These are phyloP conservation scores for Yamadazyma sp. DNA, from an alignment of 805 yeast species.

Conservation along the genomic window DNA sequence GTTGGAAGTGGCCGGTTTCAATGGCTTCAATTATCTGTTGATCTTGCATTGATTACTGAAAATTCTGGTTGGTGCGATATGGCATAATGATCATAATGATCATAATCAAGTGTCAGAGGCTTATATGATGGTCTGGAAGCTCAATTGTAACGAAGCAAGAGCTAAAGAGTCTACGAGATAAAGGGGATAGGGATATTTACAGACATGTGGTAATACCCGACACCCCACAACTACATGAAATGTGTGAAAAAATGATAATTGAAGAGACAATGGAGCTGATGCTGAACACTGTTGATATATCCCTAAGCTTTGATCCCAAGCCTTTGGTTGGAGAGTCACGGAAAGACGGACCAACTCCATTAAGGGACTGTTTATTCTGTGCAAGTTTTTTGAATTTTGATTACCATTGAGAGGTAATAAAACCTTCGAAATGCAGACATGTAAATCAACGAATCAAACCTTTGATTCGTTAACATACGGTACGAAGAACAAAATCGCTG, in stretches of 20 bases:
- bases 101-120: too few relatives aligned
- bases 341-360: slow-evolving; percentile 20
- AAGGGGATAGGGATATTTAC: too few relatives aligned
- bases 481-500: too few relatives aligned
- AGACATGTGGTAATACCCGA: too few relatives aligned
- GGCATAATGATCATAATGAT: too few relatives aligned
- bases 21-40: slow-evolving; percentile 40
- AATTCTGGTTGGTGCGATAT: too few relatives aligned
- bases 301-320: slow-evolving; percentile 24
- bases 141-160: too few relatives aligned
- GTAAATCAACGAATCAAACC: slow-evolving; percentile 8
- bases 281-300: slow-evolving; percentile 1
- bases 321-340: slow-evolving; percentile 23
- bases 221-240: too few relatives aligned
- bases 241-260: too few relatives aligned
- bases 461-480: slow-evolving; percentile 3
- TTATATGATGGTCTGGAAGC: too few relatives aligned
- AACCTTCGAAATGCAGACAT: slow-evolving; percentile 21
- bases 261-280: too few relatives aligned
- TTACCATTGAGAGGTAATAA: slow-evolving; percentile 17
- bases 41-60: slow-evolving; percentile 14
- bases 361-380: slow-evolving; percentile 18
- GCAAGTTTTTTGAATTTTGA: slow-evolving; percentile 21
- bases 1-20: slow-evolving; percentile 50
- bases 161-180: too few relatives aligned